Percentiles rank a stretch among this genome's conserved stretches.
Evolutionary conservation across 768 basidiomycete species (phyloP).

Genomic region (Amanita polypyramis): DNA sequence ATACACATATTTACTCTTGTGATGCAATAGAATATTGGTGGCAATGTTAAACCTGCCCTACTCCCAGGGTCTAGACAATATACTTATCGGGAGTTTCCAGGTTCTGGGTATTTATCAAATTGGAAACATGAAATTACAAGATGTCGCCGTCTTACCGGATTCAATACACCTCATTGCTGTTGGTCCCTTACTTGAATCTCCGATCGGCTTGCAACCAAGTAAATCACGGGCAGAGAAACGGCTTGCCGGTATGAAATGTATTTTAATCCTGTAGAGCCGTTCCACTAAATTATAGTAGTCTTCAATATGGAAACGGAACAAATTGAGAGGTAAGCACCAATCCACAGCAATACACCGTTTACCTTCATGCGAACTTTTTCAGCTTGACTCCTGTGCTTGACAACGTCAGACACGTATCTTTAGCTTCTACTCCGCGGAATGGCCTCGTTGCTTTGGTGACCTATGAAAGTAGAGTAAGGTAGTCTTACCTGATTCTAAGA

Average conservation of each 20-base stretch:
- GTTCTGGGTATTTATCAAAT: constrained; percentile 49
- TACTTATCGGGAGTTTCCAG: constrained; percentile 16
- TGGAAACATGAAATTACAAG: constrained; percentile 52
- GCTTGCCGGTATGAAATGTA: constrained; percentile 48
- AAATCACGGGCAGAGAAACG: constrained; percentile 64
- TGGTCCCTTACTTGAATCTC: constrained; percentile 55
- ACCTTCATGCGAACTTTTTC: constrained; percentile 5
- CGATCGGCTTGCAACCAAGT: constrained; percentile 53
- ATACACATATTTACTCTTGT: constrained; percentile 8
- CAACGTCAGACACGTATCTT: constrained; percentile 61
- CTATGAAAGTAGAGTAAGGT: constrained; percentile 60
- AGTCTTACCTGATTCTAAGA: background rate
- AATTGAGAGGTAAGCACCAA: constrained; percentile 48
- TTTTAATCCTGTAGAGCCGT: background rate
- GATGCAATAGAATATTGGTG: constrained; percentile 41
- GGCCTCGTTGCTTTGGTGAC: constrained; percentile 58
- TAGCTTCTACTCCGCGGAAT: constrained; percentile 36
- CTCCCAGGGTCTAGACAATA: background rate
- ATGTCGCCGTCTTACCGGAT: constrained; percentile 63
- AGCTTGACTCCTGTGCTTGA: constrained; percentile 68
- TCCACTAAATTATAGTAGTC: constrained; percentile 27
- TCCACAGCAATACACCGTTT: background rate
- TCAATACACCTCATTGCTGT: constrained; percentile 54
- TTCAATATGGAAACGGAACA: constrained; percentile 57
- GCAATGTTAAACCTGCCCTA: constrained; percentile 31